Evolutionary conservation across 768 basidiomycete genomes (phyloP).

Genomic region (Candolleomyces efflorescens): DNA sequence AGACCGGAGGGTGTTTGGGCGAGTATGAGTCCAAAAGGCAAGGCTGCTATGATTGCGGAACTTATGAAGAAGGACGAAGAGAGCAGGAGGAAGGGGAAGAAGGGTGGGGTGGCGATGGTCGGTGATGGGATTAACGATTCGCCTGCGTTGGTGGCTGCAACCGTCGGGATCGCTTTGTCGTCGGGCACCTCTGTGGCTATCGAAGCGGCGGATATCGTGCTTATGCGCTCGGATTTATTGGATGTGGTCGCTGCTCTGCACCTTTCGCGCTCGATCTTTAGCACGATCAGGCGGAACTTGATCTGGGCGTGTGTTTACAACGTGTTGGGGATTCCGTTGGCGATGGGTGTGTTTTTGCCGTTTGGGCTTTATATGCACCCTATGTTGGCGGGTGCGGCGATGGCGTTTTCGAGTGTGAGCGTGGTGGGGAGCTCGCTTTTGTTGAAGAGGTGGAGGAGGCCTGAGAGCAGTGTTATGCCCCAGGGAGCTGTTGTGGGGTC

Average conservation of each 20-base stretch:
- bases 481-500: slow-evolving; percentile 41
- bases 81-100: slow-evolving; percentile 85
- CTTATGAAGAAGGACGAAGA: slow-evolving; percentile 64
- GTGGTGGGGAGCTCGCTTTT: slow-evolving; percentile 90
- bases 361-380: slow-evolving; percentile 92
- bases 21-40: slow-evolving; percentile 93
- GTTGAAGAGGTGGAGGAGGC: slow-evolving; percentile 80
- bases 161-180: slow-evolving; percentile 94
- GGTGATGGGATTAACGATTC: slow-evolving; percentile 99
- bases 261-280: slow-evolving; percentile 84
- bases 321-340: slow-evolving; percentile 88
- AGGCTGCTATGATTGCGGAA: slow-evolving; percentile 80
- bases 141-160: slow-evolving; percentile 92
- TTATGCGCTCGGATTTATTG: slow-evolving; percentile 94
- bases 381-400: slow-evolving; percentile 97
- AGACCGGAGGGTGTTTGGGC: slow-evolving; percentile 80
- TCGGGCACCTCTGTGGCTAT: slow-evolving; percentile 97
- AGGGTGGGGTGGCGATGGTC: slow-evolving; percentile 49
- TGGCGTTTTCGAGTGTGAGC: slow-evolving; percentile 97
- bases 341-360: slow-evolving; percentile 95
- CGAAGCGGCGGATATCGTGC: slow-evolving; percentile 96
- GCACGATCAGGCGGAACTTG: slow-evolving; percentile 88
- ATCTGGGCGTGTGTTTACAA: slow-evolving; percentile 97
- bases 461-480: slow-evolving; percentile 65
- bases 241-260: slow-evolving; percentile 97